Conservation (phyloP, 1,284 basidiomycete genomes). For the Apiotrichum laibachii region DNA sequence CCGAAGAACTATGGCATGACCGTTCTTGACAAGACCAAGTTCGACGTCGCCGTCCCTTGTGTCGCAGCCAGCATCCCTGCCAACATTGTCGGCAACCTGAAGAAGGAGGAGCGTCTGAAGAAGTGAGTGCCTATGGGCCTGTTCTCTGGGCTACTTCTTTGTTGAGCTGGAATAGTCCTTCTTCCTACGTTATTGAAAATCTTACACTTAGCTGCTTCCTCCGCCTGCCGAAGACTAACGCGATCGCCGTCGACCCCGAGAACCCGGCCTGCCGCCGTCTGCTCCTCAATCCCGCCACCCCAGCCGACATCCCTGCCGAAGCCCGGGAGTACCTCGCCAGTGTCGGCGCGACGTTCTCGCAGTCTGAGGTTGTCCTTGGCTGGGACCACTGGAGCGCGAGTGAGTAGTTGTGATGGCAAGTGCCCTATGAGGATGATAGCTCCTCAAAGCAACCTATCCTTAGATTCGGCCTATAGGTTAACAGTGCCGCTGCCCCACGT, state of each 20-base stretch:
- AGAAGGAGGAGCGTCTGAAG: slow-evolving; percentile 60
- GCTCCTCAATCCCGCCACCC: slow-evolving; percentile 59
- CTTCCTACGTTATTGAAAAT: not conserved
- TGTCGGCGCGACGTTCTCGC: slow-evolving; percentile 59
- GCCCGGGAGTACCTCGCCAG: slow-evolving; percentile 59
- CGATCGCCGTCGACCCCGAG: slow-evolving; percentile 58
- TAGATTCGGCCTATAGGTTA: too few relatives aligned
- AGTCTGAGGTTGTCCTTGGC: slow-evolving; percentile 63
- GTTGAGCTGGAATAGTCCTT: too few relatives aligned
- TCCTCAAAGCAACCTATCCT: too few relatives aligned
- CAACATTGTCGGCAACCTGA: slow-evolving; percentile 58
- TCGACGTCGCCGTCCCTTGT: slow-evolving; percentile 63
- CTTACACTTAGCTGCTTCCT: slow-evolving; percentile 56
- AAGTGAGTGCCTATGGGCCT: slow-evolving; percentile 54
- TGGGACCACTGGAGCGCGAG: slow-evolving; percentile 85
- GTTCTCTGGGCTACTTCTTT: not conserved
- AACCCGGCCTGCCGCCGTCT: slow-evolving; percentile 59
- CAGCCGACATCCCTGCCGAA: slow-evolving; percentile 64
- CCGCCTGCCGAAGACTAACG: slow-evolving; percentile 65
- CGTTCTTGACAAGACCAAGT: slow-evolving; percentile 62
- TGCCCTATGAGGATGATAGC: not conserved
- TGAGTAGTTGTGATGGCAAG: slow-evolving; percentile 43
- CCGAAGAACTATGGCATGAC: slow-evolving; percentile 47
- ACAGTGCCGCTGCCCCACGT: too few relatives aligned
- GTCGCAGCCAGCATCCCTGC: slow-evolving; percentile 66